Evolutionary conservation across 2,329 filamentous ascomycete species (phyloP), one percentile per base, ranked within the genome.

Genomic region (Colletotrichum viniferum): DNA sequence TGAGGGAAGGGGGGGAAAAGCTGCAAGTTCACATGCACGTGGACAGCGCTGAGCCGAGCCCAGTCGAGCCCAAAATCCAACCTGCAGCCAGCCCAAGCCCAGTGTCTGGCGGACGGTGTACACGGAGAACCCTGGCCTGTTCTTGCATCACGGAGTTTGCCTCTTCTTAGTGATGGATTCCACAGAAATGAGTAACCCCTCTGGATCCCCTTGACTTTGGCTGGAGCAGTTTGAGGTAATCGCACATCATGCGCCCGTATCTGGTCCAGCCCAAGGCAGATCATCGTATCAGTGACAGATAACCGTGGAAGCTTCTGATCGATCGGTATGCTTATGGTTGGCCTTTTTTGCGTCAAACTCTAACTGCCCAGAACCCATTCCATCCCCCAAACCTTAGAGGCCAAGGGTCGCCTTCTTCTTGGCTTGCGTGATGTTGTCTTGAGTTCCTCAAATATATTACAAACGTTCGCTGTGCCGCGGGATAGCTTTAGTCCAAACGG

Each of bases 251-350:
- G 26, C 43, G 43, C n/a, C 43, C n/a, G 6, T 6, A 52, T 52
- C 43, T 52, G 43, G n/a, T 52, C n/a, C n/a, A 13, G 43, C 43
- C 5, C 2, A 4, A 38, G 38, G 13, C 26, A 48, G 58, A 74
- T 74, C 68, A 60, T 66, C 68, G 72, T 32, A 63, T 67, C 18
- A 61, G 21, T 32, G 52, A 67, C 61, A 71, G 55, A 71, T 62
- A 67, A 74, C 18, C 68, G 61, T 48, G 12, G 14, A 30, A 52
- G 10, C 38, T 38, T 32, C 18, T 55, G 28, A 55, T 12, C 62
- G 43, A 28, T 28, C 62, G 14, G 55, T n/a, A n/a, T 36, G 48
- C n/a, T n/a, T 48, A 36, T 36, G 38, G 62, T 48, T 67, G 24
- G 14, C n/a, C 34, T 52, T 67, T 8, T 5, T 34, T 32, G 8